Conservation (phyloP, 2,329 filamentous ascomycete species). For the Whalleya microplaca region DNA sequence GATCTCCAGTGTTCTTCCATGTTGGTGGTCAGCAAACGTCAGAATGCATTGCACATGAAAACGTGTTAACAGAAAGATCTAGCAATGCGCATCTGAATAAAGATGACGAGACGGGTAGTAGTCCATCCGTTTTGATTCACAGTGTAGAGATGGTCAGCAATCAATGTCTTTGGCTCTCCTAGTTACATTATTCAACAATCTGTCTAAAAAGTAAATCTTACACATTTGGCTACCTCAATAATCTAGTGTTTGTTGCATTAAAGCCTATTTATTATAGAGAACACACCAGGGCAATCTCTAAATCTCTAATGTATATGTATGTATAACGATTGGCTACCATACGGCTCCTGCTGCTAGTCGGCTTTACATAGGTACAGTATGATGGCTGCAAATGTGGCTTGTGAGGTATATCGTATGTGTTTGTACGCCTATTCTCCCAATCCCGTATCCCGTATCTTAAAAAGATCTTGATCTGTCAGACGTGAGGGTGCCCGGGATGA, state of each 20-base stretch:
- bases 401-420: background rate
- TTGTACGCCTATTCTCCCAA: background rate
- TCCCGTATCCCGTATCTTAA: slow-evolving; percentile 10
- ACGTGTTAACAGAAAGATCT: background rate
- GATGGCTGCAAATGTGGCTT: background rate
- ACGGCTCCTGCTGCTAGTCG: background rate
- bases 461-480: slow-evolving; percentile 16
- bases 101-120: background rate
- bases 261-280: no score
- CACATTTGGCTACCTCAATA: no score
- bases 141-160: no score
- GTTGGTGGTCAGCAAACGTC: slow-evolving; percentile 19
- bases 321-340: background rate
- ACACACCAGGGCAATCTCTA: no score
- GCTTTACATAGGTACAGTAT: no score
- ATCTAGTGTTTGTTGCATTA: no score
- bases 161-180: no score
- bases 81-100: slow-evolving; percentile 5
- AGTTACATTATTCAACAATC: background rate
- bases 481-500: slow-evolving; percentile 24
- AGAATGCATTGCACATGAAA: background rate
- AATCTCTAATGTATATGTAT: no score
- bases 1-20: background rate
- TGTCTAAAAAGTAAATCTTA: no score
- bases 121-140: no score